Base-by-base conservation (phyloP, 306 rosid genomes). In the Rosa multiflora region DNA sequence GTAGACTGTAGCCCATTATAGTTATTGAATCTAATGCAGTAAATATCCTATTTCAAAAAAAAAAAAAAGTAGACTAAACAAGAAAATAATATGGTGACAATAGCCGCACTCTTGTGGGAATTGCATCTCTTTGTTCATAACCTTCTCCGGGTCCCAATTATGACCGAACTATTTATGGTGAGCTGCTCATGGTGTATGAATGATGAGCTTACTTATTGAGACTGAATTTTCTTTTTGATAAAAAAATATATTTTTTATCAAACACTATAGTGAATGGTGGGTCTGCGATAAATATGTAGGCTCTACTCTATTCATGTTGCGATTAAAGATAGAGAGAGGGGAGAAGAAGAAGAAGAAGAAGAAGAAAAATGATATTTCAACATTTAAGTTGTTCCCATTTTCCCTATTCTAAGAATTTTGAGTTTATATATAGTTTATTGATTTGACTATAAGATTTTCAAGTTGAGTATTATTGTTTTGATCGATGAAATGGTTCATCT, bases 211-310 rank as follows among this genome's bases (percentile, higher is more conserved):
- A 6, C 0, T 48, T 23, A 49, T 29, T 49, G 26, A 49, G 15
- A 49, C 76, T 29, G 44, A 3, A 23, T 26, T 72, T 8, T 7
- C 9, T 12, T 71, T 47, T 20, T 42, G 15, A 4, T 2, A 23
- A 32, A 64, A 32, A 64, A 0, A 3, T 62, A 0, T n/a, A 3
- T 0, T 21, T 13, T 13, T 13, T 26, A 46, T 44, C 74, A 70
- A 21, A 7, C 49, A 3, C 3, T 1, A 15, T 13, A 15, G 48
- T 11, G 21, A 15, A 3, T 6, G 51, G 67, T 73, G n/a, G 77
- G 39, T 55, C 21, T 37, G 67, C 14, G 37, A 73, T 73, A 5
- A 73, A 18, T 72, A 52, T 7, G 76, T 52, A 52, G 76, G 76
- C 76, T 52, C 76, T 20, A 51, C 58, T 51, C 20, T 32, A 3